Evolutionary conservation across 2,329 filamentous ascomycete genomes (phyloP).

Genomic region (Periconia digitata): DNA sequence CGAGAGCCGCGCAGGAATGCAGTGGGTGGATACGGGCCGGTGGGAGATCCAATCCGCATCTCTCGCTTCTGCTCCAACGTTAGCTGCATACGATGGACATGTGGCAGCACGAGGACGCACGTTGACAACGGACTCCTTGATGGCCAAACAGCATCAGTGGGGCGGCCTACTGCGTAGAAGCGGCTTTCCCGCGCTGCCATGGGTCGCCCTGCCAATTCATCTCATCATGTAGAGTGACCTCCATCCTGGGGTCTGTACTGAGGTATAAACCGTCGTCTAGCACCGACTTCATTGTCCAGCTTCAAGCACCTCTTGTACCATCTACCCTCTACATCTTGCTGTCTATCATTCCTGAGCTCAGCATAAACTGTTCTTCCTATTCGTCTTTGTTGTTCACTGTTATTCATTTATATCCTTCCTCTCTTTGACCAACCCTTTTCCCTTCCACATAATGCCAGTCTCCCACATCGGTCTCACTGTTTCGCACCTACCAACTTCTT

Average conservation of each 20-base stretch:
- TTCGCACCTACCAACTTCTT: constrained; percentile 74
- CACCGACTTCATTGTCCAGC: constrained; percentile 20
- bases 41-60: constrained; percentile 31
- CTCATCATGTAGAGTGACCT: constrained; percentile 26
- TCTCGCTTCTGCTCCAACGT: constrained; percentile 31
- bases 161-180: constrained; percentile 26
- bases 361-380: constrained; percentile 3
- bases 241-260: constrained; percentile 20
- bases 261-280: constrained; percentile 37
- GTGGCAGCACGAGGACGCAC: constrained; percentile 40
- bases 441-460: constrained; percentile 55
- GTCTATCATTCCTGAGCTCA: constrained; percentile 14
- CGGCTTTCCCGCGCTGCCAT: constrained; percentile 35
- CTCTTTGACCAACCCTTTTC: constrained; percentile 12
- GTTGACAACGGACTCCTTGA: constrained; percentile 39
- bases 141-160: constrained; percentile 37
- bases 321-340: constrained; percentile 12
- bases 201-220: constrained; percentile 29
- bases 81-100: constrained; percentile 45
- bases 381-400: constrained; percentile 3
- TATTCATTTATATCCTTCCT: constrained; percentile 17
- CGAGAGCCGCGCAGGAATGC: constrained; percentile 25
- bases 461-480: constrained; percentile 69
- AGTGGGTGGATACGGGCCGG: constrained; percentile 33
- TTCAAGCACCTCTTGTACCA: constrained; percentile 15